Percentiles rank a stretch among this genome's conserved stretches.
Conservation (phyloP, 768 basidiomycete genomes). For the Tubosaeta sp. region DNA sequence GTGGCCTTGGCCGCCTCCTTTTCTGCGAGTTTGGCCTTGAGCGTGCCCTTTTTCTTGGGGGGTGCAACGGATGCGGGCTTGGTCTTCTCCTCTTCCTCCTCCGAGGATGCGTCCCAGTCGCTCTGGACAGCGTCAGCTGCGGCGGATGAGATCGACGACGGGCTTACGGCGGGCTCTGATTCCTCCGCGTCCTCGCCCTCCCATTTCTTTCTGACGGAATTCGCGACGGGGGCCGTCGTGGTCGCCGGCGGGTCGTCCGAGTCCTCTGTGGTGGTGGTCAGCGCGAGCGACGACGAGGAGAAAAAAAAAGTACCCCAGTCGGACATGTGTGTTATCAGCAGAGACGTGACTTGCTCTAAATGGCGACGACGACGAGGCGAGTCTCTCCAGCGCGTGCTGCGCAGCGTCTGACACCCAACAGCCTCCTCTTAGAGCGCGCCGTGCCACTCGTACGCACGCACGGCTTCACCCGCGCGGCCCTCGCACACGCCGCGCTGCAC, state of each 20-base stretch:
- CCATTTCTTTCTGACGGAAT: constrained; percentile 61
- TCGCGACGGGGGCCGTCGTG: constrained; percentile 20
- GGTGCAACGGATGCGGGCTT: constrained; percentile 52
- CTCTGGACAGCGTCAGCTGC: constrained; percentile 49
- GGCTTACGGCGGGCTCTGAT: constrained; percentile 66
- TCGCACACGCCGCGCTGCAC: constrained; percentile 59
- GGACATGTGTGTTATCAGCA: constrained; percentile 30
- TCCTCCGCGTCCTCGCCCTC: constrained; percentile 91
- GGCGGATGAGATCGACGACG: background rate
- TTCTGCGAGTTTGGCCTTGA: constrained; percentile 90
- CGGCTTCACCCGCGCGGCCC: constrained; percentile 71
- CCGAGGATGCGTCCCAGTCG: constrained; percentile 90
- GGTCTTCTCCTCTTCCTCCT: constrained; percentile 58
- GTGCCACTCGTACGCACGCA: constrained; percentile 59
- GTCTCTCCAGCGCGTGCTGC: background rate
- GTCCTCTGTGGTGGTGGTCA: constrained; percentile 32
- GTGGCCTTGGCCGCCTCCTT: constrained; percentile 77
- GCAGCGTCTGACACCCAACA: background rate
- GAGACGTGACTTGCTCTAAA: constrained; percentile 1
- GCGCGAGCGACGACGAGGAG: constrained; percentile 1
- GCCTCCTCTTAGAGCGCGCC: constrained; percentile 51
- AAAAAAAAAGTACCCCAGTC: constrained; percentile 42
- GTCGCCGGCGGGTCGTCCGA: constrained; percentile 34
- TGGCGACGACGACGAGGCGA: constrained; percentile 15
- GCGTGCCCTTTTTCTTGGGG: constrained; percentile 86